phyloP scores from a whole-genome alignment of 1,284 basidiomycete genomes.

The Naganishia liquefaciens region DNA sequence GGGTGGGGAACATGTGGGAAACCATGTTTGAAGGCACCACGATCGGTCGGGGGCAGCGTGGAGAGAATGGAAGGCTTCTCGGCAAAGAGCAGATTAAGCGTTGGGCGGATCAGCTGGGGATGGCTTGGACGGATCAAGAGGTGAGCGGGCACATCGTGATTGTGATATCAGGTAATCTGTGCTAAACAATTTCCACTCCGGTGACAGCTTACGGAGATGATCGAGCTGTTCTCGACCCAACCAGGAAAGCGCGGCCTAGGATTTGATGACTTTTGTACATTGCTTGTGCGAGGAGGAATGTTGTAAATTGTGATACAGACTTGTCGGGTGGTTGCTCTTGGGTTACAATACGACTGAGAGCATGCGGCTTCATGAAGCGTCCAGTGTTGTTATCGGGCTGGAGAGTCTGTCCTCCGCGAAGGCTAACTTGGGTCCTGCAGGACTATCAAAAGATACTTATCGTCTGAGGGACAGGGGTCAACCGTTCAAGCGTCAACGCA shows the following conservation, averaged over 20 bases:
- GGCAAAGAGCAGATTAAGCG: constrained; percentile 48
- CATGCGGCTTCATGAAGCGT: not conserved
- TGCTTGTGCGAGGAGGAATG: constrained; percentile 49
- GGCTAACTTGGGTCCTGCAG: constrained; percentile 68
- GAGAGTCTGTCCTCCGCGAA: not conserved
- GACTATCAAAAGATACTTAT: constrained; percentile 77
- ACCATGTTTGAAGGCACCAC: constrained; percentile 38
- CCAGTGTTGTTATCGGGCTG: not conserved
- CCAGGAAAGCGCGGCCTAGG: constrained; percentile 48
- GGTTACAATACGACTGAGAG: not conserved
- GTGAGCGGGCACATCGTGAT: constrained; percentile 40
- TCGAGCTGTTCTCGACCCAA: constrained; percentile 50
- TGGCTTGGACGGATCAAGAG: constrained; percentile 53
- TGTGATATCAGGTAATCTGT: not conserved
- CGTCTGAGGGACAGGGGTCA: constrained; percentile 58
- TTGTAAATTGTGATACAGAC: constrained; percentile 42
- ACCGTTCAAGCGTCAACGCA: no score
- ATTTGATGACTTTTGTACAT: constrained; percentile 50
- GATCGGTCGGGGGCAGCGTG: constrained; percentile 21
- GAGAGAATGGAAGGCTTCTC: constrained; percentile 35
- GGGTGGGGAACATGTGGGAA: constrained; percentile 48
- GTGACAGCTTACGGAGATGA: constrained; percentile 52
- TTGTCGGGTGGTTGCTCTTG: not conserved
- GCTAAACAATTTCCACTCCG: not conserved
- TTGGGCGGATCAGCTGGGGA: constrained; percentile 48